phyloP scores from a whole-genome alignment of 192 early-diverging fungal species.

The Rhizophlyctis rosea region DNA sequence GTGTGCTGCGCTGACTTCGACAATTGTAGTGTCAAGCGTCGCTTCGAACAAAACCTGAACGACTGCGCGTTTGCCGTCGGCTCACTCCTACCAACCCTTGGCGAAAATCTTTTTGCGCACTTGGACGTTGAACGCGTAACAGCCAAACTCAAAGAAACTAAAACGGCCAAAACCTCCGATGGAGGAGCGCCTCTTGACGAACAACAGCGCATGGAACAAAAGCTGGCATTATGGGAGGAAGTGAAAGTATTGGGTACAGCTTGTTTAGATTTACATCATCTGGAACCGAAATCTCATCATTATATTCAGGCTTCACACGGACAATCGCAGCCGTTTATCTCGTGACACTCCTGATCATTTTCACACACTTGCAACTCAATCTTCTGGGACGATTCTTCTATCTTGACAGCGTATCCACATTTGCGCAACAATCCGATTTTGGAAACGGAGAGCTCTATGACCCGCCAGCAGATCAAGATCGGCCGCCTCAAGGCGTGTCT shows the following conservation, averaged over 20 bases:
- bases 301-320: conserved; percentile 69
- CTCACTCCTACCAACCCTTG: conserved; percentile 75
- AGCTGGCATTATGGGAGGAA: conserved; percentile 80
- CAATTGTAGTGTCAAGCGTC: conserved; percentile 72
- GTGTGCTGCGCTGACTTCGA: no score
- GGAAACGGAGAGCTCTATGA: neutral
- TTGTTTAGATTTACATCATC: neutral
- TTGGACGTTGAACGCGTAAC: conserved; percentile 78
- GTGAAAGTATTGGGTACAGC: conserved; percentile 77
- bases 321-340: conserved; percentile 83
- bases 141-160: conserved; percentile 58
- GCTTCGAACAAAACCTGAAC: conserved; percentile 92
- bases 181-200: neutral
- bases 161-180: conserved; percentile 8
- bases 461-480: conserved; percentile 13
- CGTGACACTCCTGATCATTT: conserved; percentile 77
- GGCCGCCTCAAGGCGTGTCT: conserved; percentile 27
- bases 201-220: neutral
- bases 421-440: conserved; percentile 7
- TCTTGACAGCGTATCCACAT: conserved; percentile 37
- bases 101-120: conserved; percentile 71
- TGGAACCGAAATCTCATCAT: neutral
- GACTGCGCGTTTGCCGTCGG: conserved; percentile 87
- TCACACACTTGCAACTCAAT: conserved; percentile 86
- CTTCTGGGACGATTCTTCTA: conserved; percentile 90